Conservation (phyloP, 345 rosid species). For the Salix dunnii region DNA sequence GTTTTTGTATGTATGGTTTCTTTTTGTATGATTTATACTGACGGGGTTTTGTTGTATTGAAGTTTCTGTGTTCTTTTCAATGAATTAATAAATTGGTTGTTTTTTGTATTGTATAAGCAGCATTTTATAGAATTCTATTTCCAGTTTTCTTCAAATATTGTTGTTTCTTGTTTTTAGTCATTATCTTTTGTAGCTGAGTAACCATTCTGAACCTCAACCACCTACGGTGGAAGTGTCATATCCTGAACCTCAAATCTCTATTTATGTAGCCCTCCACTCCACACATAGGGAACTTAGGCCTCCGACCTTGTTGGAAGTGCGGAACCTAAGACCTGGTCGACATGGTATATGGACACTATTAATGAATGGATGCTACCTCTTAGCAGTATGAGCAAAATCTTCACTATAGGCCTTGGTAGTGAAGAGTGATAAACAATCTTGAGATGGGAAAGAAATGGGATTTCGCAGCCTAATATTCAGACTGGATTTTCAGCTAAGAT, state of each 20-base stretch:
- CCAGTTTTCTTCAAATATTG: neutral
- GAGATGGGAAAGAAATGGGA: neutral
- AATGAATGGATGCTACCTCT: neutral
- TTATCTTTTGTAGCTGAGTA: neutral
- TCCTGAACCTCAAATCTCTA: neutral
- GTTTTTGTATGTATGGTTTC: neutral
- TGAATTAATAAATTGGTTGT: neutral
- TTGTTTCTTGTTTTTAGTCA: neutral
- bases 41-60: neutral
- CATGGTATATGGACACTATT: neutral
- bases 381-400: neutral
- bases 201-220: neutral
- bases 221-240: neutral
- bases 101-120: neutral
- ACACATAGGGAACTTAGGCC: neutral
- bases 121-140: neutral
- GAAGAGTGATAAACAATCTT: neutral
- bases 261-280: neutral
- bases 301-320: neutral
- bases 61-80: neutral
- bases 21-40: neutral
- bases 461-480: too few species aligned
- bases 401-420: neutral
- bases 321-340: neutral
- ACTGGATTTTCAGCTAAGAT: neutral